Base-by-base conservation (phyloP, 1,284 basidiomycete genomes). In the Cryptococcus floricola region DNA sequence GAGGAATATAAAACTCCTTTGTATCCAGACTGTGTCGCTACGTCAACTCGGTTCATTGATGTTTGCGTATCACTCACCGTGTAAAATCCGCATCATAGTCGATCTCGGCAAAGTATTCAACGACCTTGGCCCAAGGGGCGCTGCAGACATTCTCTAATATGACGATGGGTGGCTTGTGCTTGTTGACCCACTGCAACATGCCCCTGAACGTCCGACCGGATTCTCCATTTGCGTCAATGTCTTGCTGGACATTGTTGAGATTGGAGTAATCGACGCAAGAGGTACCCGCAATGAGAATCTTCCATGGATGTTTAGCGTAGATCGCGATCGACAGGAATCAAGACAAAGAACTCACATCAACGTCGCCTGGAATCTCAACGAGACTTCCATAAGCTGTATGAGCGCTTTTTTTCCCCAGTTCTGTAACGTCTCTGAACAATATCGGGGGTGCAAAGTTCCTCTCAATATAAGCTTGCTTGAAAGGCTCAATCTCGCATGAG, bases 381-480 rank as follows among this genome's bases (percentile, higher is more conserved):
- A 89, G 78, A 4, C 91, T 85, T 4, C 93, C 93, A 72, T 96
- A 97, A 0, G 93, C 94, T 0, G 93, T 97, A 57, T 78, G 91
- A 82, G 91, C 89, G 74, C 86, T 81, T 43, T 80, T 78, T 37
- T 85, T 83, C 2, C 89, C 91, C 16, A 97, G 82, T 69, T 97
- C 93, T 54, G 89, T 93, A 14, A 97, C 93, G 71, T 97, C 94
- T 53, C 94, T 85, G 74, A 97, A 97, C 38, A 97, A 81, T 39
- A 96, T 78, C 5, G 93, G 92, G 13, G 75, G 75, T 3, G 77
- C 65, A 72, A 97, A 97, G 75, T 97, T 97, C 27, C 94, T 84
- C 74, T 97, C 94, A 60, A 97, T 97, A 74, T 97, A 97, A 0
- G 93, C 93, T 74, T 97, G 93, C 76, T 97, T 97, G 83, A 94